Percentiles rank a stretch among this genome's conserved stretches.
Evolutionary conservation across 306 rosid species (phyloP).

Genomic region (Styphnolobium japonicum): DNA sequence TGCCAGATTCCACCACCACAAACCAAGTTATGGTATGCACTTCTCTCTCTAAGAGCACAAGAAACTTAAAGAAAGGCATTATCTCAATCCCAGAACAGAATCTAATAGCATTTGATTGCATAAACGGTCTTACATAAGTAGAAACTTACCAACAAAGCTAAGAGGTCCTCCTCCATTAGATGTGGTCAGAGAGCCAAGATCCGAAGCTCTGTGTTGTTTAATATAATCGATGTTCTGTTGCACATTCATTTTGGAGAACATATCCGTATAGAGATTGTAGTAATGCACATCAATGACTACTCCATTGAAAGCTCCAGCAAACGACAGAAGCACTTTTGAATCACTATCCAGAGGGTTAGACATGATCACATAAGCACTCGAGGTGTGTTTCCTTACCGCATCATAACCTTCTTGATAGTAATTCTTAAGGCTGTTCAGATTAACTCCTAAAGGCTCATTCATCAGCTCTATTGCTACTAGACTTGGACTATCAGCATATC

Average conservation of each 20-base stretch:
- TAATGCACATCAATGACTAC: conserved; percentile 61
- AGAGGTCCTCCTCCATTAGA: conserved; percentile 62
- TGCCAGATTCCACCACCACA: conserved; percentile 19
- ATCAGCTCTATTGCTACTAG: conserved; percentile 53
- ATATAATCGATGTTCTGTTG: conserved; percentile 47
- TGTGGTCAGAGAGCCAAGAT: conserved; percentile 33
- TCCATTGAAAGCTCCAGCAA: conserved; percentile 29
- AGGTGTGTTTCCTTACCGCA: conserved; percentile 45
- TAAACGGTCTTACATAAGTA: not conserved
- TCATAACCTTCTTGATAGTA: conserved; percentile 49
- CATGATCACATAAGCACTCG: conserved; percentile 49
- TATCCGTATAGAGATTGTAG: conserved; percentile 41
- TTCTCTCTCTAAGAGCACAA: not conserved
- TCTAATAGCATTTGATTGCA: not conserved
- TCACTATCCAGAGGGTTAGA: conserved; percentile 45
- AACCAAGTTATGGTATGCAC: not conserved
- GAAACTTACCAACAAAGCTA: conserved; percentile 50
- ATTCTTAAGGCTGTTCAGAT: conserved; percentile 36
- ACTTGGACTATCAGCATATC: conserved; percentile 38
- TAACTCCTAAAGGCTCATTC: conserved; percentile 58
- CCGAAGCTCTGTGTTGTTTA: conserved; percentile 41
- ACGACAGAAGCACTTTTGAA: conserved; percentile 44
- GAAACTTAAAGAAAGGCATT: not conserved
- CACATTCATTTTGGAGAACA: conserved; percentile 36
- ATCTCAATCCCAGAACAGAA: not conserved